Conservation (phyloP, 2,329 filamentous ascomycete species). For the Zelopaecilomyces penicillatus region DNA sequence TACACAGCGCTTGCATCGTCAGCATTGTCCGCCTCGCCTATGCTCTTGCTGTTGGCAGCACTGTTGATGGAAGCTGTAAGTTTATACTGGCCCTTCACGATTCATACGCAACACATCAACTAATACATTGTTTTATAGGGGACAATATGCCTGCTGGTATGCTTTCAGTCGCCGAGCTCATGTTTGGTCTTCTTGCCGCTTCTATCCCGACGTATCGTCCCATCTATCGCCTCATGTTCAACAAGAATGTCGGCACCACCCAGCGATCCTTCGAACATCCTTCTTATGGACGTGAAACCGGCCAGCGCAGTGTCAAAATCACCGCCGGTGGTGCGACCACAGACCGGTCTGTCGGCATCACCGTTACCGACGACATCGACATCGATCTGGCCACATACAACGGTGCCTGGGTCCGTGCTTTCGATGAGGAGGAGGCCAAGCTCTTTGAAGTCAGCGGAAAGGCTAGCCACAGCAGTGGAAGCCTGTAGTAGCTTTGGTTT, state of each 20-base stretch:
- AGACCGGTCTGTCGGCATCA: neutral
- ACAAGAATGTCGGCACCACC: neutral
- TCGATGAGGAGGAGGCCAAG: conserved; percentile 1
- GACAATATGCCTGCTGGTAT: conserved; percentile 3
- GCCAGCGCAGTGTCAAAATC: neutral
- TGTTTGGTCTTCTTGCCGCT: conserved; percentile 8
- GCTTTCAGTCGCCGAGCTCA: conserved; percentile 8
- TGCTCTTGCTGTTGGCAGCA: neutral
- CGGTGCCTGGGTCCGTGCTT: neutral
- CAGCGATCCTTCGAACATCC: neutral
- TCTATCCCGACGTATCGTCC: neutral
- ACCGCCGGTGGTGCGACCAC: neutral
- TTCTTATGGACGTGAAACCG: neutral
- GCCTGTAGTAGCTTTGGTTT: no score
- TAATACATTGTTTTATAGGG: neutral
- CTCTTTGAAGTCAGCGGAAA: neutral
- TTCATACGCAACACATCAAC: neutral
- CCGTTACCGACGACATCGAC: conserved; percentile 1
- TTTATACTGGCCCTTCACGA: neutral
- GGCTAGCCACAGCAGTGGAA: no score
- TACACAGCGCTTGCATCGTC: conserved; percentile 1
- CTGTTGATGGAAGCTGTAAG: conserved; percentile 3
- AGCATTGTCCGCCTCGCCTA: conserved; percentile 2
- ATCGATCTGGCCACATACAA: conserved; percentile 1
- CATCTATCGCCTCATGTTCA: neutral